Conservation (phyloP, 139 green algal genomes). For the Eudorina sp. region DNA sequence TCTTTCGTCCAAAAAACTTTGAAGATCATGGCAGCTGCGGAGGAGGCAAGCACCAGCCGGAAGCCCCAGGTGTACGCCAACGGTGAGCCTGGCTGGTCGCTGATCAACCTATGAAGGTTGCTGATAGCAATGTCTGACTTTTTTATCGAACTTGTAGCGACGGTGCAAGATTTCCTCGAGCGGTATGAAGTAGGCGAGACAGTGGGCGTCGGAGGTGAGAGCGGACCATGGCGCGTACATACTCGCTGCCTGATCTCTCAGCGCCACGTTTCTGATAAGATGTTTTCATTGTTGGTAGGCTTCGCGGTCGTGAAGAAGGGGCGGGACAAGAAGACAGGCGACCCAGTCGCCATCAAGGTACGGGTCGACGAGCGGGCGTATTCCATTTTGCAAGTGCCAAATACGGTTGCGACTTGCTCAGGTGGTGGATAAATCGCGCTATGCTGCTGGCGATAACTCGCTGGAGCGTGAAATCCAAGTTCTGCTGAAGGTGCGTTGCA, state of each 20-base stretch:
- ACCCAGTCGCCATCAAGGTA: constrained; percentile 85
- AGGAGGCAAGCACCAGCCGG: constrained; percentile 32
- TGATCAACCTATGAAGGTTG: background rate
- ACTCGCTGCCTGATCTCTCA: background rate
- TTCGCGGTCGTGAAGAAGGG: constrained; percentile 87
- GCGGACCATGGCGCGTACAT: background rate
- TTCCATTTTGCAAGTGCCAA: background rate
- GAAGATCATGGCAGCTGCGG: constrained; percentile 21
- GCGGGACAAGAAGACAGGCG: constrained; percentile 73
- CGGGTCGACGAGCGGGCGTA: constrained; percentile 1
- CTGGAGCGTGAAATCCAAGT: constrained; percentile 84
- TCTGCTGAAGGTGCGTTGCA: constrained; percentile 70
- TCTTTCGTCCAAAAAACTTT: background rate
- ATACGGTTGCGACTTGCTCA: constrained; percentile 33
- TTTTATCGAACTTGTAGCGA: constrained; percentile 63
- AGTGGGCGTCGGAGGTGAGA: constrained; percentile 80
- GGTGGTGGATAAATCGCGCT: constrained; percentile 84
- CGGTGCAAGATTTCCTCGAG: constrained; percentile 82
- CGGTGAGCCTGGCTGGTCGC: background rate
- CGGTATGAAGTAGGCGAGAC: constrained; percentile 84
- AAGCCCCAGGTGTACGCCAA: constrained; percentile 46
- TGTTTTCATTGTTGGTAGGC: constrained; percentile 55
- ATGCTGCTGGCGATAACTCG: constrained; percentile 80
- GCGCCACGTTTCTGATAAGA: background rate
- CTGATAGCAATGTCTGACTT: background rate